These are phyloP conservation scores for Gentiana dahurica DNA, from an alignment of 257 asterid species.

Conservation along the genomic window DNA sequence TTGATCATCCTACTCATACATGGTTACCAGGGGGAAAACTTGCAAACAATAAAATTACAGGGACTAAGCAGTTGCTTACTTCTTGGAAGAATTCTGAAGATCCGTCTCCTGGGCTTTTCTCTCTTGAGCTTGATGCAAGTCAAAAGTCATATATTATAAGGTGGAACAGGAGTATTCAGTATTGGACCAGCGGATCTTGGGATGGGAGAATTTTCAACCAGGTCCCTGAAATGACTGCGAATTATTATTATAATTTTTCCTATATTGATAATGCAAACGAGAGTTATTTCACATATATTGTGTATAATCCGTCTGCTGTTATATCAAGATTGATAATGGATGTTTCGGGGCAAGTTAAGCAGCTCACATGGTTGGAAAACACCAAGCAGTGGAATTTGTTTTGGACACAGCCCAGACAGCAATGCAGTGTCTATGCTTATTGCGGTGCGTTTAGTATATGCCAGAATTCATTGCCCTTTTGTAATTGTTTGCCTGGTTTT, in stretches of 20 bases:
- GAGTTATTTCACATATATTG: constrained; percentile 28
- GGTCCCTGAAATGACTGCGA: constrained; percentile 32
- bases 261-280: constrained; percentile 20
- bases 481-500: constrained; percentile 33
- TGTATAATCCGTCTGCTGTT: constrained; percentile 1
- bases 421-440: constrained; percentile 34
- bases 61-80: constrained; percentile 6
- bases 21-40: constrained; percentile 16
- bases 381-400: constrained; percentile 18
- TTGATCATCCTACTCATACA: constrained; percentile 17
- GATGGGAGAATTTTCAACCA: constrained; percentile 37
- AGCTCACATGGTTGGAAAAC: constrained; percentile 16
- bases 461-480: constrained; percentile 18
- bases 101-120: constrained; percentile 58
- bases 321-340: constrained; percentile 29
- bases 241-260: constrained; percentile 18
- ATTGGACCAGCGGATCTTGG: constrained; percentile 67
- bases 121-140: constrained; percentile 44
- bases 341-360: constrained; percentile 34
- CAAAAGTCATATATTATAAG: constrained; percentile 31
- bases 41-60: constrained; percentile 8
- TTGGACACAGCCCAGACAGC: constrained; percentile 31
- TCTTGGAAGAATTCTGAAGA: constrained; percentile 34
- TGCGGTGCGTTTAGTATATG: constrained; percentile 38
- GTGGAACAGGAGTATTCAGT: constrained; percentile 33